Base-by-base conservation (phyloP, 1,284 basidiomycete species). In the Puccinia sorghi region DNA sequence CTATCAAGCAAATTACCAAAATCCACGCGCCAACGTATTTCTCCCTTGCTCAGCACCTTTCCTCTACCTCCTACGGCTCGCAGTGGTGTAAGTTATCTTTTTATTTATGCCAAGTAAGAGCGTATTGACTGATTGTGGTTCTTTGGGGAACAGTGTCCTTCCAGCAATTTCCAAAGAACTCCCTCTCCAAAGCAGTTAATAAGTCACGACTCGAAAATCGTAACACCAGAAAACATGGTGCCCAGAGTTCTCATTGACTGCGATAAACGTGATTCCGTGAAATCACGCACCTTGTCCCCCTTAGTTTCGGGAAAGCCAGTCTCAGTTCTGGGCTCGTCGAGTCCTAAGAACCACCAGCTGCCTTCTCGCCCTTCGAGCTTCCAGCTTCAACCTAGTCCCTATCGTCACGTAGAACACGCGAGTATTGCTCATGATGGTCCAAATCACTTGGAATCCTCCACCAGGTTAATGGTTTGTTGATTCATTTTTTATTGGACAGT, bases 331-430 rank as follows among this genome's bases (percentile, higher is more conserved):
- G 32, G 32, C 32, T 32, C 32, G 4, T 11, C 20, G 20, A 50
- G 50, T 39, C 27, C 27, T 9, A 69, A 54, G 5, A 17, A 37
- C 17, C 11, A 32, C 27, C 12, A 22, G 20, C 20, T 27, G 41
- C 8, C 9, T 27, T 25, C 13, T 69, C 41, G 22, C 22, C 41
- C 46, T 48, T 8, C 46, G 52, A 69, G 3, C 25, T n/a, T 70
- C 25, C 67, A 70, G 20, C 48, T 52, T 54, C 67, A 32, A 70
- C 67, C 67, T 54, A 70, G 67, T n/a, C 50, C 67, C 25, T 70
- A 70, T 54, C 67, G 67, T 37, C 67, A 70, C 32, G 50, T 70
- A 27, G 48, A 50, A 37, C 15, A 46, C 20, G 46, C 25, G 4
- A 54, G 67, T 22, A 32, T 12, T 52, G 13, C 32, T n/a, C 48